These are phyloP conservation scores for Euphrasia confusa DNA, from an alignment of 257 asterid species.

Conservation along the genomic window DNA sequence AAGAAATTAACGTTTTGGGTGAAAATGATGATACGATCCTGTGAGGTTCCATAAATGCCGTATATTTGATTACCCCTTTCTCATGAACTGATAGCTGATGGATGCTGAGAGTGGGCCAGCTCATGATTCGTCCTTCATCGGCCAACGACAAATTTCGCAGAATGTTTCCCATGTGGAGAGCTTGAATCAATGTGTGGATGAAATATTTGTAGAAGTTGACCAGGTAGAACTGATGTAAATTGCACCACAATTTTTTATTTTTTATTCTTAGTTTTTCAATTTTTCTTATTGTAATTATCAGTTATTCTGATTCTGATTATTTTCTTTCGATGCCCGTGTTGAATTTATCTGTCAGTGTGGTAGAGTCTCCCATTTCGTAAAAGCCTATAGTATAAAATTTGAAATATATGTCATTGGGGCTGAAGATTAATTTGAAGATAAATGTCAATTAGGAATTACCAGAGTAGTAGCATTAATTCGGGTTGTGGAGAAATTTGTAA, in stretches of 20 bases:
- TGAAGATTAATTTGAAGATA: too few relatives aligned
- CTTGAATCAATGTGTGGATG: conserved; percentile 41
- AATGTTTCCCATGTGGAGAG: conserved; percentile 31
- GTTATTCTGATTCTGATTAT: not conserved
- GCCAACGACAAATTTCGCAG: conserved; percentile 21
- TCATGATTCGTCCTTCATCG: conserved; percentile 13
- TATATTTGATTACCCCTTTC: not conserved
- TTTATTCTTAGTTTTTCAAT: not conserved
- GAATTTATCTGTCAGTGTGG: not conserved
- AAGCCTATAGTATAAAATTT: not conserved
- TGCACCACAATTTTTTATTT: not conserved
- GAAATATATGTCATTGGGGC: too few relatives aligned
- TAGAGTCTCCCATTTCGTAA: not conserved
- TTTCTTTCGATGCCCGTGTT: not conserved
- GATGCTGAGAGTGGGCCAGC: conserved; percentile 29
- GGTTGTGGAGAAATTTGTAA: conserved; percentile 5
- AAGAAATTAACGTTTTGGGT: not conserved
- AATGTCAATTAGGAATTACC: too few relatives aligned
- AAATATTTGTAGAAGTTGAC: conserved; percentile 40
- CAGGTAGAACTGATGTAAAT: conserved; percentile 30
- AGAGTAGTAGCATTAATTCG: not conserved
- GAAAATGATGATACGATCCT: not conserved
- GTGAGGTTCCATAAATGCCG: not conserved
- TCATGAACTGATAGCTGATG: conserved; percentile 29
- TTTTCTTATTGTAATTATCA: not conserved